Evolutionary conservation across 805 yeast genomes (phyloP).

Genomic region (Metschnikowia cubensis): DNA sequence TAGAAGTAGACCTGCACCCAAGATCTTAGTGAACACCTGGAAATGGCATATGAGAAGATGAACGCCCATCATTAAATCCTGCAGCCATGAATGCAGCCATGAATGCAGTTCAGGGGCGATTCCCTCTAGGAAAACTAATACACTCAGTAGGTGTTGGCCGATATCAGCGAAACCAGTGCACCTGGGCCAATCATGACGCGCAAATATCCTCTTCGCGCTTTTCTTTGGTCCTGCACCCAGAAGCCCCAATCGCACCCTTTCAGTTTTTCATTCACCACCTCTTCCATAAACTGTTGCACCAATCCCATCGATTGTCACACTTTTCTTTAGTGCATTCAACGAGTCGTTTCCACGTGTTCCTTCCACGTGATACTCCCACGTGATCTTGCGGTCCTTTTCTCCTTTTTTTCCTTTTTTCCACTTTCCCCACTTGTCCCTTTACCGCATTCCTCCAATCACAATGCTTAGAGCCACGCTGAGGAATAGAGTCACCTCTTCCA

Average conservation of each 20-base stretch:
- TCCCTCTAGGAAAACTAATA: too few species aligned
- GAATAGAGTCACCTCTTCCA: slow-evolving; percentile 54
- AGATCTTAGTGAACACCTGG: too few species aligned
- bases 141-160: too few species aligned
- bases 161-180: not conserved
- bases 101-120: too few species aligned
- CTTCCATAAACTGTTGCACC: too few species aligned
- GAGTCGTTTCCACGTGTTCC: too few species aligned
- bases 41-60: too few species aligned
- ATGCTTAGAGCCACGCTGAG: slow-evolving; percentile 56
- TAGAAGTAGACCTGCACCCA: too few species aligned
- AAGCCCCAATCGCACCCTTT: not conserved
- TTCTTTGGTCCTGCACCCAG: not conserved
- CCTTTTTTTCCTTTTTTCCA: not conserved
- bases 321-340: not conserved
- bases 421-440: not conserved
- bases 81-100: too few species aligned
- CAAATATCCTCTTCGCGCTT: not conserved
- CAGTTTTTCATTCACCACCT: not conserved
- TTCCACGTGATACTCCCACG: too few species aligned
- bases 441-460: not conserved
- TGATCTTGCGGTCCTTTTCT: too few species aligned
- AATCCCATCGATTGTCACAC: not conserved
- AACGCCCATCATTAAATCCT: too few species aligned
- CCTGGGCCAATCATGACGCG: not conserved